Conservation (phyloP, 768 basidiomycete genomes). For the Agrocybe praecox region DNA sequence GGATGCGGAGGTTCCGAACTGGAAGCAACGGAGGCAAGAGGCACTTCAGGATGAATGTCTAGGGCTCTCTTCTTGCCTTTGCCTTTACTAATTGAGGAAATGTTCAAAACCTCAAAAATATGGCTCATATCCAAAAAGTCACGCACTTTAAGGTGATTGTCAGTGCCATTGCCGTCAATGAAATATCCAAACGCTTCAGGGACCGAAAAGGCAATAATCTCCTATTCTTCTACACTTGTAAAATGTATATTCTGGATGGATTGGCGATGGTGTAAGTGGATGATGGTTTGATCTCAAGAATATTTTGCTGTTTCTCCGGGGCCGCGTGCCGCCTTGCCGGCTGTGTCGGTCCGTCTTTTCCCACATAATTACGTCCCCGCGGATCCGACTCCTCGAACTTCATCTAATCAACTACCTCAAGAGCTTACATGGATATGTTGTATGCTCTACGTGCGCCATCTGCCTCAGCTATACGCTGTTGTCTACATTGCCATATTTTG, state of each 20-base stretch:
- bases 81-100: slow-evolving; percentile 26
- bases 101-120: slow-evolving; percentile 7
- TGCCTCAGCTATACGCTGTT: too few species aligned
- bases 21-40: slow-evolving; percentile 34
- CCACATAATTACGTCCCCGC: neutral
- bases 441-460: too few species aligned
- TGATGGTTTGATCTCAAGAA: slow-evolving; percentile 15
- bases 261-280: slow-evolving; percentile 28
- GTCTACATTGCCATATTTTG: too few species aligned
- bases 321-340: neutral
- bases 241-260: slow-evolving; percentile 32
- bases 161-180: slow-evolving; percentile 19
- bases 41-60: slow-evolving; percentile 27
- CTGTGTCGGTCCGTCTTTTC: neutral
- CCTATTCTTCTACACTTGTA: slow-evolving; percentile 1
- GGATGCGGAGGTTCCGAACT: slow-evolving; percentile 33
- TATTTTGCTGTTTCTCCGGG: slow-evolving; percentile 1
- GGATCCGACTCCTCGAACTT: too few species aligned
- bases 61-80: slow-evolving; percentile 52
- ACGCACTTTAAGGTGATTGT: slow-evolving; percentile 36
- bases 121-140: slow-evolving; percentile 10
- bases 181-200: slow-evolving; percentile 3
- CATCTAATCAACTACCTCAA: too few species aligned
- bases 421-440: too few species aligned
- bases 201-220: slow-evolving; percentile 13